Evolutionary conservation across 306 rosid species (phyloP).

Genomic region (Elaeagnus macrophylla): DNA sequence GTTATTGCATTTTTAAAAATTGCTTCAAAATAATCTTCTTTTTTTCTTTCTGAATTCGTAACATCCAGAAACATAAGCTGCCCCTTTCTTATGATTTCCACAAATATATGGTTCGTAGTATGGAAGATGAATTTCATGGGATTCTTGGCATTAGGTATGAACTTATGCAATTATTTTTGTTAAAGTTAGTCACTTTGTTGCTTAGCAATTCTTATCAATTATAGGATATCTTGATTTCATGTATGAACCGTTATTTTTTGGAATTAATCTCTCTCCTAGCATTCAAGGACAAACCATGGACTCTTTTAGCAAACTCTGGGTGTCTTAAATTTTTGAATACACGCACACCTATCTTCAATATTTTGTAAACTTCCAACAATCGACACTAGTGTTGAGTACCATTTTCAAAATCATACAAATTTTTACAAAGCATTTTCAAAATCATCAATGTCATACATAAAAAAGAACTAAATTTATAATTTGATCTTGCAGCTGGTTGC

Average conservation of each 20-base stretch:
- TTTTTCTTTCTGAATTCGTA: slow-evolving; percentile 10
- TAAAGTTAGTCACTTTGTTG: no score
- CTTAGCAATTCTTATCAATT: no score
- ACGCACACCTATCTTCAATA: no score
- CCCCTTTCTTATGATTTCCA: slow-evolving; percentile 77
- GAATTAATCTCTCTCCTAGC: no score
- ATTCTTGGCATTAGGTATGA: slow-evolving; percentile 90
- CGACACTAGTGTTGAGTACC: no score
- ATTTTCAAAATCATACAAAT: no score
- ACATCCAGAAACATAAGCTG: slow-evolving; percentile 70
- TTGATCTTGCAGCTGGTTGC: slow-evolving; percentile 64
- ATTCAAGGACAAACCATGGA: no score
- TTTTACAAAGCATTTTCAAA: background rate
- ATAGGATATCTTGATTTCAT: background rate
- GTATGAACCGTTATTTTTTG: background rate
- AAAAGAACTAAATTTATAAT: slow-evolving; percentile 1
- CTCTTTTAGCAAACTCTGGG: no score
- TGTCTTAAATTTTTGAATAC: no score
- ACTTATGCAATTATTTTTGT: background rate
- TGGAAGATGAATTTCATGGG: slow-evolving; percentile 96
- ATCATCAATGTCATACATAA: no score
- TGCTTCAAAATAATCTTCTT: slow-evolving; percentile 1
- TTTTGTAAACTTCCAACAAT: no score
- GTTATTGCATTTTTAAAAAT: background rate
- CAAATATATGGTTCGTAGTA: slow-evolving; percentile 82